Conservation (phyloP, 495 filamentous ascomycete genomes). For the Aspergillus kassunensis region DNA sequence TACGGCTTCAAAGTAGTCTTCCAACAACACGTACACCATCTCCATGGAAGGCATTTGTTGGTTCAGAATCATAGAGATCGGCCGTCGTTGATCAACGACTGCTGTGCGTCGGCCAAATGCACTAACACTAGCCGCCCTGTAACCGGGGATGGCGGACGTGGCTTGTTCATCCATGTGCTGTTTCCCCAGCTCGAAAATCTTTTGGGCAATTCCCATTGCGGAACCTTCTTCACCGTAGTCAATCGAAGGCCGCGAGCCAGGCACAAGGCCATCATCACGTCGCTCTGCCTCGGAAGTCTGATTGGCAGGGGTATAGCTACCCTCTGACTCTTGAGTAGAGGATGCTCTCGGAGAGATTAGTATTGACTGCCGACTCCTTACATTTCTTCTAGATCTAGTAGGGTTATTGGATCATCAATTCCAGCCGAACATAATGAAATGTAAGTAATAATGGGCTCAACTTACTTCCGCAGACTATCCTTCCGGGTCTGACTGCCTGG, state of each 20-base stretch:
- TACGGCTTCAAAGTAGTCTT: constrained; percentile 32
- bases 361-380: too few relatives aligned
- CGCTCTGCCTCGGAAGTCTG: neutral
- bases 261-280: neutral
- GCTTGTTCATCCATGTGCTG: constrained; percentile 23
- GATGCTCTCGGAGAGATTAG: too few relatives aligned
- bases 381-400: neutral
- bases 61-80: constrained; percentile 21
- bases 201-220: constrained; percentile 24
- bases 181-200: constrained; percentile 22
- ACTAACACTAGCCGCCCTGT: constrained; percentile 14
- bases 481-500: neutral
- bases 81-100: constrained; percentile 6
- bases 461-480: neutral
- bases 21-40: constrained; percentile 19
- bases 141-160: constrained; percentile 32
- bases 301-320: too few relatives aligned
- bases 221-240: constrained; percentile 25
- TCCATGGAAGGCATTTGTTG: constrained; percentile 21
- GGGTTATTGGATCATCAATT: neutral
- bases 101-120: neutral
- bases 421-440: neutral
- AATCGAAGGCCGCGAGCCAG: neutral
- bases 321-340: too few relatives aligned
- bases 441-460: neutral